Base-by-base conservation (phyloP, 306 rosid species). In the Rosa persica region DNA sequence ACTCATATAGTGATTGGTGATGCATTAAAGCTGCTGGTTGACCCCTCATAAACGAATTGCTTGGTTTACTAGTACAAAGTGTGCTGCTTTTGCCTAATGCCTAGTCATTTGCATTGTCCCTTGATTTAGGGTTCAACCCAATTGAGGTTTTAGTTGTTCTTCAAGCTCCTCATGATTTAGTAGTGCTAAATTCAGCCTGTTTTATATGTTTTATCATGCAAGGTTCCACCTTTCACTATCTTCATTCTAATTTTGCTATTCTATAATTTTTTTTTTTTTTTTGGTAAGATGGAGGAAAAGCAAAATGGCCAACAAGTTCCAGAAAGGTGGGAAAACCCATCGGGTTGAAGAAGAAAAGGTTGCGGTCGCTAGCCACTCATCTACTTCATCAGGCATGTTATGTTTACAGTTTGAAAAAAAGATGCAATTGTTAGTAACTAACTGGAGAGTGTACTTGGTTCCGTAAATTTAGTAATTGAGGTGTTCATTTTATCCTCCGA, bases 361-460 rank as follows among this genome's bases (percentile, higher is more conserved):
- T 73, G 67, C 30, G 60, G 23, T 10, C 19, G 64, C 49, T 46
- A 43, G 60, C 55, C 73, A 79, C 47, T 44, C 79, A 19, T 61
- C 77, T 1, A 72, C 66, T 67, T 79, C 79, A 69, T 82, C 84
- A 69, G 89, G 89, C 77, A 85, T 52, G 84, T 47, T 65, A 15
- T n/a, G 3, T 43, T 22, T 42, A 22, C 55, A 3, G 64, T 46
- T 73, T 8, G 19, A 22, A 42, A 67, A 12, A 10, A 22, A 22
- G 22, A 22, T 73, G 22, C 1, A 1, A 30, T 17, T 19, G 43
- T 40, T 23, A 46, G 12, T 19, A 17, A 4, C 8, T 52, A 52
- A 55, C 62, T 6, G 62, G 12, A 12, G 10, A 8, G 27, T 20
- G 62, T 1, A 20, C 27, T n/a, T 55, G 30, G 12, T n/a, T 51